These are phyloP conservation scores for Delitschia confertaspora DNA, from an alignment of 495 filamentous ascomycete genomes.

Conservation along the genomic window DNA sequence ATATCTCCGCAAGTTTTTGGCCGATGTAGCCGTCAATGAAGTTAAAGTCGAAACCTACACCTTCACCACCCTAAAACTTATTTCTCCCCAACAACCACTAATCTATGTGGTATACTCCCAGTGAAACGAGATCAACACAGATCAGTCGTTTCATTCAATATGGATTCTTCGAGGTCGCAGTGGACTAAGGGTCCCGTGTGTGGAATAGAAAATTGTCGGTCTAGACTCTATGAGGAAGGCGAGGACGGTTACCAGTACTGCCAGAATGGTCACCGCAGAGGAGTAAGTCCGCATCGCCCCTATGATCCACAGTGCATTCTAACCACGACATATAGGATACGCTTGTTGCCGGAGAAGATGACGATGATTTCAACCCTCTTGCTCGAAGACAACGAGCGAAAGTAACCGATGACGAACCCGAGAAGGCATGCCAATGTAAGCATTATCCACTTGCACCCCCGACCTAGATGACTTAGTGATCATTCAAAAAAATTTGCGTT, in stretches of 20 bases:
- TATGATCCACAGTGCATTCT: no score
- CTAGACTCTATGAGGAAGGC: constrained; percentile 40
- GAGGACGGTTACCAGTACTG: constrained; percentile 44
- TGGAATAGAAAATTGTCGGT: constrained; percentile 39
- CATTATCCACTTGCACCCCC: background rate
- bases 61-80: no score
- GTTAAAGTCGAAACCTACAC: no score
- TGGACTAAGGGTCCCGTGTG: constrained; percentile 17
- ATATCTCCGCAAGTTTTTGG: no score
- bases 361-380: constrained; percentile 66
- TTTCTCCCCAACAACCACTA: no score
- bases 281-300: constrained; percentile 28
- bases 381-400: constrained; percentile 40
- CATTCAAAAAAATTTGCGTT: background rate
- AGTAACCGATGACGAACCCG: constrained; percentile 45
- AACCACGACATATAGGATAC: no score
- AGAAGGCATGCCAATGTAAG: constrained; percentile 35
- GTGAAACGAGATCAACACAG: background rate
- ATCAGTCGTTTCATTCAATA: background rate
- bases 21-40: no score
- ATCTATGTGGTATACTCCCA: no score
- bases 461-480: background rate
- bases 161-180: background rate
- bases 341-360: constrained; percentile 52
- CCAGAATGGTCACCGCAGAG: constrained; percentile 45